Evolutionary conservation across 495 filamentous ascomycete genomes (phyloP), one percentile per base, ranked within the genome.

Genomic region (Niebla homalea): DNA sequence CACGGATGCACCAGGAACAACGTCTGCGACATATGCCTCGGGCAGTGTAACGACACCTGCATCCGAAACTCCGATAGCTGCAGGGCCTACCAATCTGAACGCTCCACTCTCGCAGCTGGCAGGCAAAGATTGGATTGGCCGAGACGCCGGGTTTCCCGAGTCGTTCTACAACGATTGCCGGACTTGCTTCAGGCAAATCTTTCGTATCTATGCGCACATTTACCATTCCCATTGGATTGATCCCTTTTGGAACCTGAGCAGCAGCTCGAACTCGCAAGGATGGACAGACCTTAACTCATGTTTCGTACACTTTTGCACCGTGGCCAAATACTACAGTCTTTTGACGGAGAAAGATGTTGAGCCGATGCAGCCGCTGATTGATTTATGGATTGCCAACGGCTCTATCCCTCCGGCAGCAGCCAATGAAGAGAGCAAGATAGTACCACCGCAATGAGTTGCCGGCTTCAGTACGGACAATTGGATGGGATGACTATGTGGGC

Each of bases 171-270:
- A 82, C 55, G 87, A 94, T 57, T 85, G 85, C 69, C 82, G 86
- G 66, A 87, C 81, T 53, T 90, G 94, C 58, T 93, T 89, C 75
- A 81, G 89, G 55, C 89, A 96, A 68, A 96, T 96, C 84, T 92
- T 94, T 75, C 87, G 89, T 36, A 87, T 89, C 64, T 96, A 96
- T 57, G 83, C 87, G 32, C 89, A 96, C 67, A 73, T 90, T 23
- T 90, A 90, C 70, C 86, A 86, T 72, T 78, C 80, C 7, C 85
- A 90, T 68, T 90, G 83, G 70, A 60, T 81, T 48, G 82, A 87
- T 45, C 85, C 84, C 10, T 87, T 87, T 67, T 90, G 85, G 70
- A 83, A 90, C 58, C 75, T 89, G 49, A 85, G 80, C 66, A 77
- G 83, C 46, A 80, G 87, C 59, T 85, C 87, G 68, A 81, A 87